Base-by-base conservation (phyloP, 2,329 filamentous ascomycete species). In the Colletotrichum sp. region DNA sequence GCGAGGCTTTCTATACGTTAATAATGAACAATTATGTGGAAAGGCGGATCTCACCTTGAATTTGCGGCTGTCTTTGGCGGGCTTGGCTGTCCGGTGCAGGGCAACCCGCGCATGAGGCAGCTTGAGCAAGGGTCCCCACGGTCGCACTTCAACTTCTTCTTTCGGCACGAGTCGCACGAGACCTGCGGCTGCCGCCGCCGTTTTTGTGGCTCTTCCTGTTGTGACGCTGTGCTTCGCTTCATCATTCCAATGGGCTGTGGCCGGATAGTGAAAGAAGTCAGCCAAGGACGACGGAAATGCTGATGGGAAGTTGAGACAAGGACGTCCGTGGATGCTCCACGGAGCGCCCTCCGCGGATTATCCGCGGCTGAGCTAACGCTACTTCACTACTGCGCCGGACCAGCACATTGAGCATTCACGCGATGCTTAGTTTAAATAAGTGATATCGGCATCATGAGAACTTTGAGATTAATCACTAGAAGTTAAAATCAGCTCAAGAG, bases 81-180 rank as follows among this genome's bases (percentile, higher is more conserved):
- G 0, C 10, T 65, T 18, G 73, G 66, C 24, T 75, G 75, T 15
- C 79, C 79, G 8, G 79, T 72, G 67, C 82, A 84, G 10, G 75
- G 28, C 28, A 81, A 68, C 1, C 79, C 78, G 18, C 82, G 81
- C 8, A 80, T 71, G 15, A 77, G 70, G 60, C 82, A 84, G 63
- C 78, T 82, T 13, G 78, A 78, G 52, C 82, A 84, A 7, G 82
- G 82, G 24, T 75, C 57, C 3, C 57, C 74, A 18, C 81, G 78
- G 72, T 82, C 81, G 68, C 82, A 83, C 74, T 83, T 84, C 61
- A 83, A 79, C 78, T 84, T 84, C 72, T 82, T 83, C 30, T 63
- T 76, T 15, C 82, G 80, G 70, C 82, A 84, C 18, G 80, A 82
- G 65, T 80, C 77, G 71, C 82, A 84, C n/a, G 82, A 82, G 28